A percentile compares a stretch with the other conserved stretches of the same genome.
phyloP scores from a whole-genome alignment of 495 filamentous ascomycete genomes.

The Copromyces sp. region DNA sequence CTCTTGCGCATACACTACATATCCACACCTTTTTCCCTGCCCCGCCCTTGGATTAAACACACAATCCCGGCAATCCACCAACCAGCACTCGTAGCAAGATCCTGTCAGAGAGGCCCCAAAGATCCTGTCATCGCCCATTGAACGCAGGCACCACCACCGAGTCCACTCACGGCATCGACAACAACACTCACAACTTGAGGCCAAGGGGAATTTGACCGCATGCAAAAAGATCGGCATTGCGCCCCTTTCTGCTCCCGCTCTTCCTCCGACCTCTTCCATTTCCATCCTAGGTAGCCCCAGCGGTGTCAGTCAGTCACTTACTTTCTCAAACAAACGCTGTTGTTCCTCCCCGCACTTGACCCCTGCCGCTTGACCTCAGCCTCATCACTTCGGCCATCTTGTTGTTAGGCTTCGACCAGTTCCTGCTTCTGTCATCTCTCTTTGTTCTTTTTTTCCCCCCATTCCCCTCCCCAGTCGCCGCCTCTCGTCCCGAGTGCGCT shows the following conservation, averaged over 20 bases:
- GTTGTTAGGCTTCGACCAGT: neutral
- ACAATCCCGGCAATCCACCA: neutral
- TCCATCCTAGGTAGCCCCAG: slow-evolving; percentile 14
- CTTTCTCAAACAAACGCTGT: slow-evolving; percentile 18
- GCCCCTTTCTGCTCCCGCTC: slow-evolving; percentile 7
- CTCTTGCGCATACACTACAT: neutral
- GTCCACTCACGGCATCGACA: neutral
- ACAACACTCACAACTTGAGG: neutral
- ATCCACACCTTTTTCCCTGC: neutral
- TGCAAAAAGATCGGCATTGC: neutral
- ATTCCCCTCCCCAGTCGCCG: slow-evolving; percentile 3
- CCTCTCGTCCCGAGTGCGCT: slow-evolving; percentile 7
- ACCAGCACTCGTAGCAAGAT: neutral
- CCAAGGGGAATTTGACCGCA: neutral
- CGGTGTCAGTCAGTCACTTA: slow-evolving; percentile 4
- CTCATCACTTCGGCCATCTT: slow-evolving; percentile 16
- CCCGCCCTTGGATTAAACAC: neutral
- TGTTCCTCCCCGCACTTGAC: slow-evolving; percentile 21
- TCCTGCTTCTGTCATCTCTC: neutral
- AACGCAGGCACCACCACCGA: neutral
- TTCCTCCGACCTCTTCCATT: slow-evolving; percentile 18
- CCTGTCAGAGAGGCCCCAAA: neutral
- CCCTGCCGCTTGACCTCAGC: slow-evolving; percentile 27
- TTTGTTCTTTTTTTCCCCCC: neutral
- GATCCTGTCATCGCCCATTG: neutral